These are phyloP conservation scores for Cinnamomum chago DNA, from an alignment of 164 flowering plant species.

Conservation along the genomic window DNA sequence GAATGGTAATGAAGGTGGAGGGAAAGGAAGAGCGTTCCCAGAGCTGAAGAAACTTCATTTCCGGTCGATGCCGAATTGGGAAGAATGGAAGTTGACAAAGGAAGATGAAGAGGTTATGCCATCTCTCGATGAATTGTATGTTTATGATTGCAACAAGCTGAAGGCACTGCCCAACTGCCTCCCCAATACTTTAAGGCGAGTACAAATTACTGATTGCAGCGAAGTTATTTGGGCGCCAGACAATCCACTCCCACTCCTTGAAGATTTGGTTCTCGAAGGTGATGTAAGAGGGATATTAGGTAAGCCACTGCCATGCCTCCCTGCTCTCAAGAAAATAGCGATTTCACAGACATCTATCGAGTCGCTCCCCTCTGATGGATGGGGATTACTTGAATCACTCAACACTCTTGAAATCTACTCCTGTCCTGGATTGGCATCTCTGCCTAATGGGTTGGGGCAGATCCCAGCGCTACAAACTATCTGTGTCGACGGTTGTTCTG, in stretches of 20 bases:
- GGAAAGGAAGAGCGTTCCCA: not conserved
- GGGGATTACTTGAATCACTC: conserved; percentile 3
- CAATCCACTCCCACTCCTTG: not conserved
- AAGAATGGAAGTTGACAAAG: conserved; percentile 4
- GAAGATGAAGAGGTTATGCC: conserved; percentile 4
- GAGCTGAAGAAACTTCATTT: not conserved
- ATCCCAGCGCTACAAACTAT: not conserved
- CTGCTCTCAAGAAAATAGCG: not conserved
- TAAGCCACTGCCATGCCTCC: not conserved
- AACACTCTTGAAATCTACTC: not conserved
- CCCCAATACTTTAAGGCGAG: not conserved
- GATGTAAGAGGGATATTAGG: not conserved
- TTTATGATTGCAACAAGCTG: not conserved
- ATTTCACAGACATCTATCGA: no score
- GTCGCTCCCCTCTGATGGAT: conserved; percentile 1
- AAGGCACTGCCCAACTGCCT: conserved; percentile 1
- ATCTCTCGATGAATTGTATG: not conserved
- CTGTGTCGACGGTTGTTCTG: not conserved
- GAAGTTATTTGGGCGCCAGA: not conserved
- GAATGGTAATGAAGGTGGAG: not conserved
- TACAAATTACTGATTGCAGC: not conserved
- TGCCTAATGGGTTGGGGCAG: not conserved
- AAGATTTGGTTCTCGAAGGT: not conserved
- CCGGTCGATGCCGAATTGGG: not conserved
- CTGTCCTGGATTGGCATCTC: not conserved